Conservation (phyloP, 768 basidiomycete species). For the Hericium coralloides region DNA sequence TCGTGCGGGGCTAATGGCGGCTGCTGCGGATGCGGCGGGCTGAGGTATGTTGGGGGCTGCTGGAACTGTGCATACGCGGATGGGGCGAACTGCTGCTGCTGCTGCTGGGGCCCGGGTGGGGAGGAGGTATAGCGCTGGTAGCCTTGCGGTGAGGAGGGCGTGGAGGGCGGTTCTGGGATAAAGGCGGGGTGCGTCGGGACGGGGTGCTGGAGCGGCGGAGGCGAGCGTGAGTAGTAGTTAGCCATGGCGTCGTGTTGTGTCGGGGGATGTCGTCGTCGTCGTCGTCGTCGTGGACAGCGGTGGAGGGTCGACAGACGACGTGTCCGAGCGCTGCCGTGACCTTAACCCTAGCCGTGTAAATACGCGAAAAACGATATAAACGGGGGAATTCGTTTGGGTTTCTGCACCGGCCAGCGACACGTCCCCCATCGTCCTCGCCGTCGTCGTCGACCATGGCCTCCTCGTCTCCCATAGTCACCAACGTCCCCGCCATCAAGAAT, state of each 20-base stretch:
- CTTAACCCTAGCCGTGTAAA: background rate
- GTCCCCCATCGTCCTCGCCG: background rate
- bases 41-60: slow-evolving; percentile 29
- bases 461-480: slow-evolving; percentile 47
- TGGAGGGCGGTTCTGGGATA: slow-evolving; percentile 76
- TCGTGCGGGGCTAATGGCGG: slow-evolving; percentile 16
- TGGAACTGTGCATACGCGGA: slow-evolving; percentile 43
- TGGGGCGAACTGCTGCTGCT: slow-evolving; percentile 25
- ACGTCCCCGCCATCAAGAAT: slow-evolving; percentile 73
- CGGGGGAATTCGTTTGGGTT: background rate
- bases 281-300: background rate
- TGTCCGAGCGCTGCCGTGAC: background rate
- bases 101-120: slow-evolving; percentile 29
- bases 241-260: slow-evolving; percentile 1
- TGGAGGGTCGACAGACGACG: background rate
- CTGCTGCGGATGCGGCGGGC: slow-evolving; percentile 3
- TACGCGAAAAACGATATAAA: background rate
- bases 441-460: slow-evolving; percentile 28
- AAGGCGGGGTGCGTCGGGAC: slow-evolving; percentile 83
- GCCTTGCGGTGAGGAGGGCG: slow-evolving; percentile 63
- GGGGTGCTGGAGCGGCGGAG: slow-evolving; percentile 80
- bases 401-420: background rate
- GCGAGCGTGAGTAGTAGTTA: slow-evolving; percentile 39
- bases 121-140: slow-evolving; percentile 69
- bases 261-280: too few species aligned